phyloP scores from a whole-genome alignment of 2,329 filamentous ascomycete species.

The Colletotrichum cordylinicola region DNA sequence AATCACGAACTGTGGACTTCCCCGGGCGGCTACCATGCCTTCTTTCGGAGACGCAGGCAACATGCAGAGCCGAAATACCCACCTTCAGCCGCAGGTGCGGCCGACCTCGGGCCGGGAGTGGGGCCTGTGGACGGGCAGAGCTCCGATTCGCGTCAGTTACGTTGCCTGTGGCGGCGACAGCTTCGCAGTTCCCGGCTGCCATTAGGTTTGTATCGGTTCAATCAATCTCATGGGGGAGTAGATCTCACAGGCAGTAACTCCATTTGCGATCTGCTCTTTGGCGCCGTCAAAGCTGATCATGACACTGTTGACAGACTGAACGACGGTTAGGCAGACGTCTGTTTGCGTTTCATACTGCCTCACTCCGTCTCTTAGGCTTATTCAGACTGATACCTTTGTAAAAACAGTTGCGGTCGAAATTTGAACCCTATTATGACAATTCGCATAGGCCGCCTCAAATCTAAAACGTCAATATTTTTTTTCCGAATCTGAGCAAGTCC shows the following conservation, averaged over 20 bases:
- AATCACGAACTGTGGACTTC: background rate
- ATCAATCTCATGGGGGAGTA: background rate
- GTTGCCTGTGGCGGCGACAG: background rate
- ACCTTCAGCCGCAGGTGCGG: background rate
- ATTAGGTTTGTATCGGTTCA: background rate
- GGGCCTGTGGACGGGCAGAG: background rate
- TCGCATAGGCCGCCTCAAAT: too few relatives aligned
- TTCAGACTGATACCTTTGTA: too few relatives aligned
- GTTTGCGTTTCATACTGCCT: too few relatives aligned
- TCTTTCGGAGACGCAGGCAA: background rate
- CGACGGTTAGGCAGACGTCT: too few relatives aligned
- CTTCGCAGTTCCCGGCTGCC: fast-evolving
- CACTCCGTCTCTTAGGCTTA: too few relatives aligned
- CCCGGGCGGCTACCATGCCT: background rate
- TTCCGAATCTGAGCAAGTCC: too few relatives aligned
- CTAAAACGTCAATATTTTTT: too few relatives aligned
- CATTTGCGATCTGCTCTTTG: too few relatives aligned
- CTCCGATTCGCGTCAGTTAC: background rate
- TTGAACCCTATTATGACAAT: too few relatives aligned
- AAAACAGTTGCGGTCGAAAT: too few relatives aligned
- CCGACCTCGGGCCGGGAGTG: background rate
- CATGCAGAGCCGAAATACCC: background rate
- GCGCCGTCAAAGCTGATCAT: too few relatives aligned
- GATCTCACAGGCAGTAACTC: background rate
- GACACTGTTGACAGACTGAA: too few relatives aligned